Conservation (phyloP, 2,329 filamentous ascomycete species). For the Aspergillus hortae region DNA sequence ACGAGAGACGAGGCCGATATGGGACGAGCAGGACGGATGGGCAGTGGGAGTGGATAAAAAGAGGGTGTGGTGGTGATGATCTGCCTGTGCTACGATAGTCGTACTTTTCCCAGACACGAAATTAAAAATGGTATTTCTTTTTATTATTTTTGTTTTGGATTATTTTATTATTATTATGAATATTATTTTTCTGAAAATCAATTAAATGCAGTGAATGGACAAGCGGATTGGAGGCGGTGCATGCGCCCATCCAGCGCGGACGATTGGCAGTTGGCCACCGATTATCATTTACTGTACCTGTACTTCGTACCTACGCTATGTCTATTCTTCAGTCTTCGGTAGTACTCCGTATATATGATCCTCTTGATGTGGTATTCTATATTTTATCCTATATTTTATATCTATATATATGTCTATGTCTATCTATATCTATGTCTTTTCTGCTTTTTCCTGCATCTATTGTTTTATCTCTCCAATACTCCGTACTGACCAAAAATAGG, state of each 20-base stretch:
- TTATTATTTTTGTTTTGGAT: not conserved
- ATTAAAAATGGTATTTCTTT: conserved; percentile 1
- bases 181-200: conserved; percentile 2
- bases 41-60: conserved; percentile 35
- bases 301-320: too few relatives aligned
- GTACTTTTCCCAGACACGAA: not conserved
- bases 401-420: not conserved
- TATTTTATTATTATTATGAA: conserved; percentile 1
- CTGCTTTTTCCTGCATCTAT: too few relatives aligned
- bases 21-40: conserved; percentile 23
- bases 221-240: conserved; percentile 3
- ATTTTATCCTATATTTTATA: not conserved
- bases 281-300: not conserved
- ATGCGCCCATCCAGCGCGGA: conserved; percentile 4
- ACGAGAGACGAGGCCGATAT: conserved; percentile 32
- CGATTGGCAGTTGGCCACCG: conserved; percentile 4
- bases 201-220: not conserved
- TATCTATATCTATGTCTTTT: not conserved
- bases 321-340: too few relatives aligned
- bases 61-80: conserved; percentile 23
- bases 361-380: not conserved
- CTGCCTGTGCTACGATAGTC: conserved; percentile 27
- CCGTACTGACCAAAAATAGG: not conserved
- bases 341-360: too few relatives aligned
- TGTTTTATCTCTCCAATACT: too few relatives aligned